Percentiles rank a stretch among this genome's conserved stretches.
phyloP scores from a whole-genome alignment of 2,329 filamentous ascomycete species.

The Ramularia collo-cygni region DNA sequence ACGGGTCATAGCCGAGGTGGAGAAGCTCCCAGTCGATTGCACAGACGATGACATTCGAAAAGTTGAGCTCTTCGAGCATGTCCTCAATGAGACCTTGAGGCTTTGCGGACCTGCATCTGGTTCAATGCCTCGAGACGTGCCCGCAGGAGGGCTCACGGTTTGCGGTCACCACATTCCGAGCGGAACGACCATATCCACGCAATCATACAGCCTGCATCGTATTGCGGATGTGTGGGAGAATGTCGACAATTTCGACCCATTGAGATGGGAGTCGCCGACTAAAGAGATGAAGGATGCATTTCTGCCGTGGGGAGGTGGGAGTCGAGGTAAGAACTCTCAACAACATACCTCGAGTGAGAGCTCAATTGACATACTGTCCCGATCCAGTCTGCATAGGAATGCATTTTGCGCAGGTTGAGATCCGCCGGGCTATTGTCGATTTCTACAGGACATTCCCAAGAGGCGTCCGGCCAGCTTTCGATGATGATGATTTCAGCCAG shows the following conservation, averaged over 20 bases:
- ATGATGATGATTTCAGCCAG: background rate
- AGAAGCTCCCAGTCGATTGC: too few species aligned
- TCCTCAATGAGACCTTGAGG: constrained; percentile 18
- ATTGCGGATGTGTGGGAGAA: constrained; percentile 7
- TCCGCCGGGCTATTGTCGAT: constrained; percentile 6
- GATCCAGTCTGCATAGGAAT: constrained; percentile 10
- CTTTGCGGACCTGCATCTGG: constrained; percentile 19
- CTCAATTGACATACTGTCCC: too few species aligned
- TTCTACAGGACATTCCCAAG: constrained; percentile 10
- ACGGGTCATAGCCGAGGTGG: constrained; percentile 12
- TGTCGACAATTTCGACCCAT: background rate
- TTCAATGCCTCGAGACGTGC: constrained; percentile 31
- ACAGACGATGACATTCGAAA: constrained; percentile 7
- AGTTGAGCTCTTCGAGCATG: constrained; percentile 9
- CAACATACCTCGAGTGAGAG: too few species aligned
- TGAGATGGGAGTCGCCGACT: constrained; percentile 1
- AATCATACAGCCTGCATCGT: constrained; percentile 18
- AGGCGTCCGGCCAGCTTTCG: constrained; percentile 1
- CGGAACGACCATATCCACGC: constrained; percentile 22
- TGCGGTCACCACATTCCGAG: constrained; percentile 32
- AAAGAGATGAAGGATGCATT: constrained; percentile 3
- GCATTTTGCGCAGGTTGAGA: constrained; percentile 10
- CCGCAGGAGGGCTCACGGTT: constrained; percentile 29
- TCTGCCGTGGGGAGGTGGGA: constrained; percentile 10
- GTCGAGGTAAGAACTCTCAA: constrained; percentile 2